Conservation (phyloP, 352 stramenopile genomes). For the Globisporangium cylindrosporum region DNA sequence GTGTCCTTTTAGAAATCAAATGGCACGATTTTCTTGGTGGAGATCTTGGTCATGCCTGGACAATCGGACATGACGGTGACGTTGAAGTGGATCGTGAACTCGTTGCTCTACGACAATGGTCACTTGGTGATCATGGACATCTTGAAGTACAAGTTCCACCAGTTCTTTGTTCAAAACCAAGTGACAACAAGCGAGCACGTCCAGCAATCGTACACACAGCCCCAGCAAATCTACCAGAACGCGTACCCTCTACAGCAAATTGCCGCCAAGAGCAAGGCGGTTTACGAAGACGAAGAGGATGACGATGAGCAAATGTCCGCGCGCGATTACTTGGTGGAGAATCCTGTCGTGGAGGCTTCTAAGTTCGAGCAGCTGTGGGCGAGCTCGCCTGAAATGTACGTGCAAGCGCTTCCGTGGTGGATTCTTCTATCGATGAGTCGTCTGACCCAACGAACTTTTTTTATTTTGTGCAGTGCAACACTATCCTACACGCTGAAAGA, state of each 20-base stretch:
- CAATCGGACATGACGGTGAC: conserved; percentile 79
- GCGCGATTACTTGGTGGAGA: conserved; percentile 62
- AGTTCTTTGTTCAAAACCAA: conserved; percentile 52
- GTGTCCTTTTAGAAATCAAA: conserved; percentile 46
- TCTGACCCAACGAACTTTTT: background rate
- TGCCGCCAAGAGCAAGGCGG: conserved; percentile 4
- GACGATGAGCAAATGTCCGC: conserved; percentile 57
- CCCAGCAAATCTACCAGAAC: conserved; percentile 19
- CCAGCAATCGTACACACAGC: conserved; percentile 12
- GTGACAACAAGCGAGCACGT: conserved; percentile 16
- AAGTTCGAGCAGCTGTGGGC: conserved; percentile 84
- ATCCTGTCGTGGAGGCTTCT: conserved; percentile 57
- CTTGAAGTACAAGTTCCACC: conserved; percentile 64
- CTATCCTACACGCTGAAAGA: conserved; percentile 47
- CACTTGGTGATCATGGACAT: conserved; percentile 82
- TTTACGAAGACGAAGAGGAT: conserved; percentile 36
- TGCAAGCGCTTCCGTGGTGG: conserved; percentile 9
- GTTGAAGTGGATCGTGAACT: conserved; percentile 89
- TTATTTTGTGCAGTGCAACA: conserved; percentile 33
- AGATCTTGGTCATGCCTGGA: conserved; percentile 76
- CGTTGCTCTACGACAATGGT: conserved; percentile 80
- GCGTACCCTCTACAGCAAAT: conserved; percentile 14
- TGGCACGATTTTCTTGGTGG: conserved; percentile 77
- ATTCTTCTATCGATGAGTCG: background rate
- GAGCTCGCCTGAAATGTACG: conserved; percentile 70